A percentile compares a stretch with the other conserved stretches of the same genome.
phyloP scores from a whole-genome alignment of 1,284 basidiomycete species.

The Inonotus obliquus region DNA sequence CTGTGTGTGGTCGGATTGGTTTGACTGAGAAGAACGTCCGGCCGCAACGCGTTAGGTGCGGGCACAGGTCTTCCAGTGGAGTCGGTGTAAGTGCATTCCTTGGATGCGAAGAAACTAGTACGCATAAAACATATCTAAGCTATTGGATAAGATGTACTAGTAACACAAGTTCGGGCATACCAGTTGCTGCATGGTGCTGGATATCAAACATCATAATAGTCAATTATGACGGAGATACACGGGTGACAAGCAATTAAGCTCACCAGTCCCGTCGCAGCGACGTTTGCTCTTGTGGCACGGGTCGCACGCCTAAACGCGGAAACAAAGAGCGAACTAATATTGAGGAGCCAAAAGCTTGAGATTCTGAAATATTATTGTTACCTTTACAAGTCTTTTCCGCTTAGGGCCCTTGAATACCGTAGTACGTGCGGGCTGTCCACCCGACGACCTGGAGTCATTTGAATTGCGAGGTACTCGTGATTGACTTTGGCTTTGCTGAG shows the following conservation, averaged over 20 bases:
- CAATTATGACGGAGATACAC: neutral
- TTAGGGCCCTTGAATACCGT: conserved; percentile 51
- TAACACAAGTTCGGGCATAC: conserved; percentile 33
- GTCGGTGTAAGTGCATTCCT: conserved; percentile 76
- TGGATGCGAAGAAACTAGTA: conserved; percentile 72
- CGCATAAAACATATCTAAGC: conserved; percentile 1
- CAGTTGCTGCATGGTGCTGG: conserved; percentile 78
- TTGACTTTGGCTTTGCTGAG: neutral
- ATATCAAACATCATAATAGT: neutral
- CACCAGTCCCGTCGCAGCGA: conserved; percentile 76
- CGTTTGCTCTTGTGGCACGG: conserved; percentile 80
- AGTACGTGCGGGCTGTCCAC: neutral
- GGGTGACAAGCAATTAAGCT: conserved; percentile 26
- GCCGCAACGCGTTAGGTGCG: conserved; percentile 46
- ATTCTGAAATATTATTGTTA: conserved; percentile 31
- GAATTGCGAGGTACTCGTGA: conserved; percentile 1
- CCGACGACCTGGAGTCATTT: conserved; percentile 4
- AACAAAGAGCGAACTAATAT: conserved; percentile 13
- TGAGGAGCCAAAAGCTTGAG: neutral
- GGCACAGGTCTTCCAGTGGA: conserved; percentile 71
- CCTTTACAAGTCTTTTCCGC: conserved; percentile 64
- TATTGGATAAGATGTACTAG: neutral
- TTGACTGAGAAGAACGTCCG: conserved; percentile 1
- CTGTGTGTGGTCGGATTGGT: neutral
- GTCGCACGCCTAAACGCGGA: conserved; percentile 59